phyloP scores from a whole-genome alignment of 2,329 filamentous ascomycete genomes.

The Fusarium anguioides region DNA sequence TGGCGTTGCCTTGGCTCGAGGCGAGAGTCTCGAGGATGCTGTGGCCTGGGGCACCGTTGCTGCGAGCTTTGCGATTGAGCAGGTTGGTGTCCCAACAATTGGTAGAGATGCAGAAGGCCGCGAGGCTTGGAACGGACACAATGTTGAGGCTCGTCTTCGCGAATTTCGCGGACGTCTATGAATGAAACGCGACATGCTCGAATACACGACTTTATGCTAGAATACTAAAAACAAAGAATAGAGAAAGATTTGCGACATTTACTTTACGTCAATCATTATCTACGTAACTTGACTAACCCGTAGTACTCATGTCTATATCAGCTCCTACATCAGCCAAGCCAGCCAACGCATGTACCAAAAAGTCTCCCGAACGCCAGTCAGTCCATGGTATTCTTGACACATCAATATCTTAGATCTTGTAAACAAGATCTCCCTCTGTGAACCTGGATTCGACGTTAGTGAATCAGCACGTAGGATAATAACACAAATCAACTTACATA shows the following conservation, averaged over 20 bases:
- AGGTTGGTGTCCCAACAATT: slow-evolving; percentile 82
- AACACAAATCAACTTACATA: slow-evolving; percentile 73
- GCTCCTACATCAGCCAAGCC: slow-evolving; percentile 4
- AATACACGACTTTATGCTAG: slow-evolving; percentile 11
- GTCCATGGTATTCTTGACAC: not conserved
- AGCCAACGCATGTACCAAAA: slow-evolving; percentile 1
- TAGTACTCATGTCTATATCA: slow-evolving; percentile 12
- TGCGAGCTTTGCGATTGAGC: slow-evolving; percentile 94
- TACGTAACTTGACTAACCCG: slow-evolving; percentile 5
- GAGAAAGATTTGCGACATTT: slow-evolving; percentile 19
- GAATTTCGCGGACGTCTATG: slow-evolving; percentile 60
- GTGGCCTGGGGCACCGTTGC: slow-evolving; percentile 82
- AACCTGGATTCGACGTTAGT: slow-evolving; percentile 57
- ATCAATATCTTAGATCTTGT: slow-evolving; percentile 68
- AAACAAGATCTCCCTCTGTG: slow-evolving; percentile 72
- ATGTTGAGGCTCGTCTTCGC: slow-evolving; percentile 63
- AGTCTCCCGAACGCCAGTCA: slow-evolving; percentile 15
- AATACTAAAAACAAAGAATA: slow-evolving; percentile 27
- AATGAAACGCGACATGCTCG: slow-evolving; percentile 12
- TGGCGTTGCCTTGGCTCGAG: slow-evolving; percentile 68
- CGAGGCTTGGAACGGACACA: slow-evolving; percentile 72
- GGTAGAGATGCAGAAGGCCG: slow-evolving; percentile 54
- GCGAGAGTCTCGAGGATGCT: slow-evolving; percentile 73
- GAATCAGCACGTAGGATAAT: not conserved
- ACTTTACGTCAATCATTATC: slow-evolving; percentile 16